Conservation (phyloP, 495 filamentous ascomycete species). For the Lophiostoma macrostomum region DNA sequence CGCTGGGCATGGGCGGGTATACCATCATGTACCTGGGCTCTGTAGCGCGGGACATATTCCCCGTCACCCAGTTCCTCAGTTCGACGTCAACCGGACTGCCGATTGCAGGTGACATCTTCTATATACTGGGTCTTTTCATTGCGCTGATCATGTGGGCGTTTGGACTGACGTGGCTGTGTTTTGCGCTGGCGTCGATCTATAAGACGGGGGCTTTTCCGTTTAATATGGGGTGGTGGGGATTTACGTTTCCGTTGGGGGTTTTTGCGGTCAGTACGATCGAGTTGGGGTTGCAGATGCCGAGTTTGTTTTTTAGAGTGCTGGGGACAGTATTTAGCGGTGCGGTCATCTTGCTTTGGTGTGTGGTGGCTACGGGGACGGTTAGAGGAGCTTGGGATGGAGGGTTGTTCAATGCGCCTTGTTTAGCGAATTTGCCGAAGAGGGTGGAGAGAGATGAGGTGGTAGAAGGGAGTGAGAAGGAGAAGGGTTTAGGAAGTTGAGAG, state of each 20-base stretch:
- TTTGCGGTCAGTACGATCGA: slow-evolving; percentile 38
- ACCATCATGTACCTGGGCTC: slow-evolving; percentile 58
- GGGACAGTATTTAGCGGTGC: slow-evolving; percentile 39
- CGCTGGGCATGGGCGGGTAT: slow-evolving; percentile 59
- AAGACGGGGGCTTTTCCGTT: slow-evolving; percentile 37
- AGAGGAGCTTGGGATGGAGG: slow-evolving; percentile 36
- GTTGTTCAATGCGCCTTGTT: slow-evolving; percentile 40
- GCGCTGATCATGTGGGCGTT: slow-evolving; percentile 61
- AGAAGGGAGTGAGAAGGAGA: slow-evolving; percentile 25
- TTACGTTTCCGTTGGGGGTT: slow-evolving; percentile 43
- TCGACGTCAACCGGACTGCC: too few relatives aligned
- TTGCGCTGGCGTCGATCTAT: slow-evolving; percentile 48
- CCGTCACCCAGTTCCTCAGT: slow-evolving; percentile 50
- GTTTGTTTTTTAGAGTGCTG: slow-evolving; percentile 39
- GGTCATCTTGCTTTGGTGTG: slow-evolving; percentile 42
- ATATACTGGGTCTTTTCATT: slow-evolving; percentile 53
- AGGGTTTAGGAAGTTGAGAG: background rate
- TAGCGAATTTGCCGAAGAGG: slow-evolving; percentile 36
- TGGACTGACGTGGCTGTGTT: slow-evolving; percentile 60
- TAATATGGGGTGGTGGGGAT: slow-evolving; percentile 45
- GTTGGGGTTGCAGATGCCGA: slow-evolving; percentile 39
- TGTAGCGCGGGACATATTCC: slow-evolving; percentile 50
- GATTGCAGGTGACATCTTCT: slow-evolving; percentile 52
- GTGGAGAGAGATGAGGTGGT: slow-evolving; percentile 10
- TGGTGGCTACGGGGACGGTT: slow-evolving; percentile 36